Percentiles rank a stretch among this genome's conserved stretches.
phyloP scores from a whole-genome alignment of 1,284 basidiomycete genomes.

The Leccinum angustisporum region DNA sequence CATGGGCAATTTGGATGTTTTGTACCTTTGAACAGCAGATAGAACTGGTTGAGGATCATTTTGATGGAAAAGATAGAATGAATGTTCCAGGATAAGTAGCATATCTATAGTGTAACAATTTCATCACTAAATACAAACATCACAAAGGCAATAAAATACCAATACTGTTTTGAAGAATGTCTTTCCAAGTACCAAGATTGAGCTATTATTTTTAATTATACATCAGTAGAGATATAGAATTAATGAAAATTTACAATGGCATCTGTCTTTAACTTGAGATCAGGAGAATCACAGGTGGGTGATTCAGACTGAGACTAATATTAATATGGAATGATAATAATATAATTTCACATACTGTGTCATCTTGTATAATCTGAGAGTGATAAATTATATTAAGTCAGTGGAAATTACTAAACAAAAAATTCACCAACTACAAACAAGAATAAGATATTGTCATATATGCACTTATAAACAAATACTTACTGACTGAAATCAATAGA shows the following conservation, averaged over 20 bases:
- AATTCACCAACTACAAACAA: neutral
- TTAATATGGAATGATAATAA: neutral
- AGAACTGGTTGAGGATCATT: neutral
- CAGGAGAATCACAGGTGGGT: neutral
- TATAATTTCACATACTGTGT: neutral
- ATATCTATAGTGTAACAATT: neutral
- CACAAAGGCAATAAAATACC: neutral
- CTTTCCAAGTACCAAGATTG: neutral
- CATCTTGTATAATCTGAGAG: neutral
- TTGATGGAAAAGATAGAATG: neutral
- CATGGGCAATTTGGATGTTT: neutral
- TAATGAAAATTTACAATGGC: neutral
- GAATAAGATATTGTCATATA: neutral
- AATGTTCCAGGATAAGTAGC: neutral
- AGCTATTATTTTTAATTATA: neutral
- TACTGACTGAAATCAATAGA: neutral
- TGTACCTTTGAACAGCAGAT: neutral
- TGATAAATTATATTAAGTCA: neutral
- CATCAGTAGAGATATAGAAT: neutral
- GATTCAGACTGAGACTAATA: neutral
- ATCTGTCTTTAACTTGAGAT: neutral
- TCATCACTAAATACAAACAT: neutral
- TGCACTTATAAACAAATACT: neutral
- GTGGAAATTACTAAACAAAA: neutral
- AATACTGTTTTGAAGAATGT: neutral